Conservation (phyloP, 768 basidiomycete species). For the Termitomyces sp. region DNA sequence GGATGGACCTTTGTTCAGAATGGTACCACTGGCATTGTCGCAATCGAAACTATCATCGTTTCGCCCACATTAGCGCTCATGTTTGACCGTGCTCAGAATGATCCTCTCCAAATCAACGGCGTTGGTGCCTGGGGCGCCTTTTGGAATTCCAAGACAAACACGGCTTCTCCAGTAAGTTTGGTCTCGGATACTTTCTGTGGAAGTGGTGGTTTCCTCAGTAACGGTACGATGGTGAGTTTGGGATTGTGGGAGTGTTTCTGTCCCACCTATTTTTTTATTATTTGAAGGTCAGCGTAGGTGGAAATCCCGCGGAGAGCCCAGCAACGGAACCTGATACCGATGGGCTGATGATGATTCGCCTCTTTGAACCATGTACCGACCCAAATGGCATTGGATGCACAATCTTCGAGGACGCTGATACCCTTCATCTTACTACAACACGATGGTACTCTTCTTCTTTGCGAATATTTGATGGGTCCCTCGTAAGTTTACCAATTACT, state of each 20-base stretch:
- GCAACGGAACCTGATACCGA: conserved; percentile 16
- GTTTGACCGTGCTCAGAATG: conserved; percentile 5
- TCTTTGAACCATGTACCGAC: conserved; percentile 34
- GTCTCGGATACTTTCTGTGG: conserved; percentile 8
- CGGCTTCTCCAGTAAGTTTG: conserved; percentile 2
- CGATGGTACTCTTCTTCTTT: conserved; percentile 38
- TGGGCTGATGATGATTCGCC: conserved; percentile 31
- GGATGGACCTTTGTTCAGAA: conserved; percentile 9
- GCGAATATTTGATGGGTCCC: conserved; percentile 25
- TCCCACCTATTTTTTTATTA: neutral
- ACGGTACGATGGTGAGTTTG: conserved; percentile 6
- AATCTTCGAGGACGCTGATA: conserved; percentile 30
- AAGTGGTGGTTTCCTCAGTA: conserved; percentile 8
- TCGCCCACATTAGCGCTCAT: conserved; percentile 6
- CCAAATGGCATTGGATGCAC: conserved; percentile 23
- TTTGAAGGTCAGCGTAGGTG: conserved; percentile 23
- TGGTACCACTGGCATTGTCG: conserved; percentile 7
- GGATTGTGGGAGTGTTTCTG: neutral
- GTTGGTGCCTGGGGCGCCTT: conserved; percentile 7
- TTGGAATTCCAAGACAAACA: conserved; percentile 8
- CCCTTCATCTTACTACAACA: conserved; percentile 27
- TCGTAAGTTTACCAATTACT: conserved; percentile 11
- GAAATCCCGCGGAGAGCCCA: conserved; percentile 20
- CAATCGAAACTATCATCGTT: conserved; percentile 3
- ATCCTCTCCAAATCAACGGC: conserved; percentile 5